Evolutionary conservation across 495 filamentous ascomycete genomes (phyloP).

Genomic region (Pyronema domesticum): DNA sequence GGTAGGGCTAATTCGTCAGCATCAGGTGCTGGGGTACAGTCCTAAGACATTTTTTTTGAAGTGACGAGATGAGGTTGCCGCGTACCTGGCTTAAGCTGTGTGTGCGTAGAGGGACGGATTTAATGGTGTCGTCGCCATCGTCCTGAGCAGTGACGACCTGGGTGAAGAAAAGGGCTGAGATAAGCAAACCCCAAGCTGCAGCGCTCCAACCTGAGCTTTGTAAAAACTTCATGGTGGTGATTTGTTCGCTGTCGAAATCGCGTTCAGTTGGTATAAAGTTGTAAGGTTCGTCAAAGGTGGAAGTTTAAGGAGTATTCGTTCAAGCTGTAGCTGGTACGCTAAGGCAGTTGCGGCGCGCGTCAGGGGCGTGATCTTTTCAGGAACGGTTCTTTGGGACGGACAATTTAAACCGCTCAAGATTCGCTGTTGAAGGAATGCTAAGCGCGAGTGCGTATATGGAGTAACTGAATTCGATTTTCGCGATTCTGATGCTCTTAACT

Average conservation of each 20-base stretch:
- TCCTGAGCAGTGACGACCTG: neutral
- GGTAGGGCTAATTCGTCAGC: conserved; percentile 54
- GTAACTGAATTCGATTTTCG: neutral
- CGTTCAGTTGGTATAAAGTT: no score
- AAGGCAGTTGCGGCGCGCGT: no score
- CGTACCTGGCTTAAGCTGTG: conserved; percentile 47
- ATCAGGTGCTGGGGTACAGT: conserved; percentile 6
- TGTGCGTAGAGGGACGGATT: conserved; percentile 46
- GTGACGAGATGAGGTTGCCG: neutral
- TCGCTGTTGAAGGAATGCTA: no score
- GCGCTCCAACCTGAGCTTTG: neutral
- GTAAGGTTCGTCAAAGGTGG: no score
- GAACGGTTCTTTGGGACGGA: no score
- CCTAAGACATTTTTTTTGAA: neutral
- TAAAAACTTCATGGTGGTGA: neutral
- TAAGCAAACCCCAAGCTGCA: neutral
- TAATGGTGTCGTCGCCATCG: conserved; percentile 19
- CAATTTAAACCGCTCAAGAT: no score
- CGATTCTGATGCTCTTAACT: no score
- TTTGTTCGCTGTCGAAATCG: no score
- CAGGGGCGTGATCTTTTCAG: no score
- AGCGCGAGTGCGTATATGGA: no score
- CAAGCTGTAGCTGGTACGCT: no score
- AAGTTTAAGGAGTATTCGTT: no score
- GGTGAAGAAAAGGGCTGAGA: neutral